phyloP scores from a whole-genome alignment of 345 rosid species.

The Sonneratia alba region DNA sequence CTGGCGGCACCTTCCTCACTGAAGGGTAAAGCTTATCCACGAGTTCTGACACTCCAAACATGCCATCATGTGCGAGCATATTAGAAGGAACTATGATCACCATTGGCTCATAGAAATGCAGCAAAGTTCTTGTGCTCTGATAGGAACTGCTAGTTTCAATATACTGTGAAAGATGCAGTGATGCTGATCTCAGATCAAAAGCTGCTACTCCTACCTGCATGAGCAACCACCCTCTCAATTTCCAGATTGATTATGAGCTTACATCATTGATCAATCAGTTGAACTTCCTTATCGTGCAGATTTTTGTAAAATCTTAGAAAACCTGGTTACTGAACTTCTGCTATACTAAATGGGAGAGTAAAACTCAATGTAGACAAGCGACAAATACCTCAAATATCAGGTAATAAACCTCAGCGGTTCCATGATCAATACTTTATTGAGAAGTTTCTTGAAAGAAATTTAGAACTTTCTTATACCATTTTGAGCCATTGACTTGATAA shows the following conservation, averaged over 20 bases:
- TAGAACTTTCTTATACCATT: neutral
- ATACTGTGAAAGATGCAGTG: conserved; percentile 89
- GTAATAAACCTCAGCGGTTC: too few relatives aligned
- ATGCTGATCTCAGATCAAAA: conserved; percentile 81
- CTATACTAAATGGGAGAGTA: neutral
- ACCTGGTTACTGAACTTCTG: neutral
- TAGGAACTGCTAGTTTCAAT: conserved; percentile 94
- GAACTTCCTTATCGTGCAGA: neutral
- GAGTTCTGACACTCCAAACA: conserved; percentile 85
- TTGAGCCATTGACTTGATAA: neutral
- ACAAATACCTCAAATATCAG: neutral
- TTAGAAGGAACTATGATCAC: conserved; percentile 76
- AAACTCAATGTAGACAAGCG: too few relatives aligned
- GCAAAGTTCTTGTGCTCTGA: conserved; percentile 77
- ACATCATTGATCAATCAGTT: neutral
- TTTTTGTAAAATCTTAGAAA: neutral
- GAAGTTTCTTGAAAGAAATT: neutral
- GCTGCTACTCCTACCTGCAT: conserved; percentile 91
- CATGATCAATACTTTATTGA: neutral
- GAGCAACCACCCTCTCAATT: conserved; percentile 2
- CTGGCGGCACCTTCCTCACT: conserved; percentile 60
- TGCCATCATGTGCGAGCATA: conserved; percentile 74
- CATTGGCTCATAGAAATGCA: conserved; percentile 77
- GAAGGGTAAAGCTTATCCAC: conserved; percentile 55
- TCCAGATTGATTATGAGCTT: neutral